Evolutionary conservation across 768 basidiomycete genomes (phyloP), one percentile per base, ranked within the genome.

Genomic region (Pluteus cervinus): DNA sequence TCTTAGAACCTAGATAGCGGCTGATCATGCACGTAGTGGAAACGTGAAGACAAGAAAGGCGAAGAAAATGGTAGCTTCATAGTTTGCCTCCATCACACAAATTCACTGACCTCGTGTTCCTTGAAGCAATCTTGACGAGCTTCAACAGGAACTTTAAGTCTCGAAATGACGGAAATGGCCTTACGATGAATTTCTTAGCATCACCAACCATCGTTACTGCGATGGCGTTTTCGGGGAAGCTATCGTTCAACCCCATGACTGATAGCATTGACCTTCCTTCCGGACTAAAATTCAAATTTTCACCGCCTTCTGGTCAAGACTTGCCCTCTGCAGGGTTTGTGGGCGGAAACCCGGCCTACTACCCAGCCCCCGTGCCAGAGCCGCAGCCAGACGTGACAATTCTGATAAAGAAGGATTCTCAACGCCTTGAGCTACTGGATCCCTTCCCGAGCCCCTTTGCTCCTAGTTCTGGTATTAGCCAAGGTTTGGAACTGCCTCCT

Each of bases 201-300:
- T 97, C 93, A 4, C 96, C 96, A 1, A 94, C 92, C 23, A 73
- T 96, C 41, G 96, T 98, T 14, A 98, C 96, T 15, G 96, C 96
- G 1, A 91, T 94, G 89, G 81, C 93, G 1, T 98, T 98, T 62
- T 83, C 90, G 7, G 96, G 94, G 25, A 83, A 78, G 54, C 71
- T 98, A 29, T 81, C 87, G 8, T 99, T 99, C 68, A 93, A 98
- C 55, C 96, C 96, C 2, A 70, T 83, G 51, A 84, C 77, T 12
- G 96, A 99, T 60, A 66, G 75, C 10, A 81, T 67, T 30, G 45
- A 58, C 39, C 47, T 80, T 32, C 75, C 84, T 32, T 75, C 81
- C 26, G 96, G 94, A 16, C 66, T 76, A 50, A 51, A 60, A 8
- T 97, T 98, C 73, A 82, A 75, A 55, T 98, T 99, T 62, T 59